Conservation (phyloP, 441 rosid species). For the Aquilaria agallochum region DNA sequence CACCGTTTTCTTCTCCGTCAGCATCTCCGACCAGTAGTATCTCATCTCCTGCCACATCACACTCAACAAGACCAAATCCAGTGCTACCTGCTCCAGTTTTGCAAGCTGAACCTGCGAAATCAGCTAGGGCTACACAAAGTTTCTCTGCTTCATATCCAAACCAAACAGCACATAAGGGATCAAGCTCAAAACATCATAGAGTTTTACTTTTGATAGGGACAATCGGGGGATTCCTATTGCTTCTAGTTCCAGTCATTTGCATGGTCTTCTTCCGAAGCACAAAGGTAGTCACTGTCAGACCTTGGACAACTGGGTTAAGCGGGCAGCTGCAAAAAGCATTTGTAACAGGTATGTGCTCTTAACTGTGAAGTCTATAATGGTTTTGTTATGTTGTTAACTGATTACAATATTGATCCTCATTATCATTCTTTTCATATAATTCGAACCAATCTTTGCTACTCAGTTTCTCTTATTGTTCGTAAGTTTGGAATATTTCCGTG, state of each 20-base stretch:
- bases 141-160: constrained; percentile 32
- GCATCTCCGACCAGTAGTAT: constrained; percentile 29
- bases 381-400: too few species aligned
- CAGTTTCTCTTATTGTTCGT: background rate
- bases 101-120: constrained; percentile 23
- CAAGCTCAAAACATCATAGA: constrained; percentile 27
- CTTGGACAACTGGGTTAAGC: constrained; percentile 84
- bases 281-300: constrained; percentile 71
- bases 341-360: constrained; percentile 54
- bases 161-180: constrained; percentile 12
- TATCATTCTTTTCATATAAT: background rate
- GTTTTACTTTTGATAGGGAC: constrained; percentile 30
- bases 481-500: constrained; percentile 3
- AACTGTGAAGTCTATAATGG: background rate
- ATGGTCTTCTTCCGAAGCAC: constrained; percentile 40
- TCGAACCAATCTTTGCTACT: background rate
- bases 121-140: constrained; percentile 11
- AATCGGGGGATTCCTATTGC: constrained; percentile 42
- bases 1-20: constrained; percentile 32
- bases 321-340: constrained; percentile 91
- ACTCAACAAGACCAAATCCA: constrained; percentile 20
- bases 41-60: constrained; percentile 29
- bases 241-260: constrained; percentile 37
- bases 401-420: background rate
- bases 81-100: constrained; percentile 18